Conservation (phyloP, 73 alveolate genomes). For the Paramecium octaurelia region DNA sequence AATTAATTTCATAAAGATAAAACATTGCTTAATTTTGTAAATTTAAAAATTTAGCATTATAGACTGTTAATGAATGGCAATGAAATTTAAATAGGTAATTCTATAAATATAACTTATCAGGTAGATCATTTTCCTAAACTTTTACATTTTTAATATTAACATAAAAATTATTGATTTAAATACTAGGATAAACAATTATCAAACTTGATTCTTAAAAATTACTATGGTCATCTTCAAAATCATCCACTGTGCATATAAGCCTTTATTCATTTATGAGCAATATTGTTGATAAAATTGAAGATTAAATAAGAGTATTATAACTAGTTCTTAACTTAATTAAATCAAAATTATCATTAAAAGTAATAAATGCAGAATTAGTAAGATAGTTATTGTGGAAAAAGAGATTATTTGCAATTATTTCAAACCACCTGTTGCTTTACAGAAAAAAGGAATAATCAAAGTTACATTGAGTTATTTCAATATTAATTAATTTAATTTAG, state of each 20-base stretch:
- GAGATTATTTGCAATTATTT: not conserved
- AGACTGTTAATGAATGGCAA: not conserved
- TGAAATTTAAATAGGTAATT: not conserved
- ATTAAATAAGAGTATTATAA: not conserved
- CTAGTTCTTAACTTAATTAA: not conserved
- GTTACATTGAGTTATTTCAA: not conserved
- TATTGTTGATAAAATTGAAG: not conserved
- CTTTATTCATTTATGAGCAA: not conserved
- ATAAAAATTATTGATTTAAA: not conserved
- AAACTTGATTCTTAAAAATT: not conserved
- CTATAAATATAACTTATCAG: not conserved
- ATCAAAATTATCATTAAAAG: not conserved
- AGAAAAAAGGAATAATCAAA: not conserved
- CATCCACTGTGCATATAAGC: not conserved
- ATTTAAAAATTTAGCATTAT: not conserved
- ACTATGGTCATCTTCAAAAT: not conserved
- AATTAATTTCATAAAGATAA: not conserved
- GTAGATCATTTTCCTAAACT: not conserved
- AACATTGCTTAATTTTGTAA: not conserved
- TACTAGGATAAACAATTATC: not conserved
- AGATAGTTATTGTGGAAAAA: not conserved
- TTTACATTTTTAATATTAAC: not conserved
- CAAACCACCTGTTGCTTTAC: not conserved
- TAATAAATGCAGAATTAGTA: not conserved
- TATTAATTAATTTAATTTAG: not conserved